Base-by-base conservation (phyloP, 1,284 basidiomycete genomes). In the Pseudozyma thailandica region DNA sequence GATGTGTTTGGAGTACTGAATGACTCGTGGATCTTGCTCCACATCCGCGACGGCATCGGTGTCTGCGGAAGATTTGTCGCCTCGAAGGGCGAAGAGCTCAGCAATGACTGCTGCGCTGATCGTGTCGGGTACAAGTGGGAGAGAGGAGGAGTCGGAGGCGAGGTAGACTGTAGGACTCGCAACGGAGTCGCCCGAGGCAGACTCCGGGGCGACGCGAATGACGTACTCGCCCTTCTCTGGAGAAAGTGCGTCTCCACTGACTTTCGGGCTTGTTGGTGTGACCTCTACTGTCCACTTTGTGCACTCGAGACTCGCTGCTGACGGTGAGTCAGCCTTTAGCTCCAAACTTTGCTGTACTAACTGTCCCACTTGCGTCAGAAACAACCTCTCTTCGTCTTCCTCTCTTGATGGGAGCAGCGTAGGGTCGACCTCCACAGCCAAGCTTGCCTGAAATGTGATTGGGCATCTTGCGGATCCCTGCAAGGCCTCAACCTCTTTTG, bases 1-100 rank as follows among this genome's bases (percentile, higher is more conserved):
- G 20, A 82, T 50, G 20, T 72, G 54, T 10, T 61, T 74, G 43
- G 63, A 71, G 51, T 80, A 80, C 38, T 76, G 71, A 23, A 82
- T 75, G 16, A 65, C 62, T 16, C 71, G 68, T 9, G 65, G 57
- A 31, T 79, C 74, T 33, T 71, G 56, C 33, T 73, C 54, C 16
- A 46, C 54, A 23, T 47, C 55, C 13, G 54, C 39, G 16, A 44
- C 26, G 6, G 56, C 33, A 12, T 37, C 25, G 16, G 33, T 18
- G 25, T 38, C 31, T 7, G 33, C 6, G 31, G 27, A 2, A 15
- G 31, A 8, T 21, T 57, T 35, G 30, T 74, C 58, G 33, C 66
- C 58, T 2, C 50, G 56, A 2, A 72, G 44, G 3, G 28, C 31
- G 6, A 68, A 38, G 12, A 72, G 55, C 18, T 66, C 58, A 5